phyloP scores from a whole-genome alignment of 345 rosid species.

The Brassica nigra region DNA sequence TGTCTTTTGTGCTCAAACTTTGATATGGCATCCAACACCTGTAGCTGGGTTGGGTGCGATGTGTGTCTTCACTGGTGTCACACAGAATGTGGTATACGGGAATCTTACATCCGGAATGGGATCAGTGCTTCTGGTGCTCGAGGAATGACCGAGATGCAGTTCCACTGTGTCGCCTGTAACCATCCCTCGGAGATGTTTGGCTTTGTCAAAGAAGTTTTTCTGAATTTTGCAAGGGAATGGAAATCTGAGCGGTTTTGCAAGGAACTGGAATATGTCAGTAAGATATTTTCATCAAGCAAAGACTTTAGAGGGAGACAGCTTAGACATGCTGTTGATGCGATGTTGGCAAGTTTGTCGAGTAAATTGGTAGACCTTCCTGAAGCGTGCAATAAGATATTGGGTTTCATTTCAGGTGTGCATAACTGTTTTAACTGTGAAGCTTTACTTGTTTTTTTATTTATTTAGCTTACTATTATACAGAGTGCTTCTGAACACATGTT shows the following conservation, averaged over 20 bases:
- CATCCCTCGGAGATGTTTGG: constrained; percentile 99
- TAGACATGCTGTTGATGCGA: constrained; percentile 68
- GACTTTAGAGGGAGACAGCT: constrained; percentile 80
- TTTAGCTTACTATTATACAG: background rate
- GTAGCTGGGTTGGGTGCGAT: constrained; percentile 99
- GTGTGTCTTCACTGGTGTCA: constrained; percentile 99
- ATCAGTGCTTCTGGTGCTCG: constrained; percentile 53
- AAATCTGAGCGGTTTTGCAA: constrained; percentile 59
- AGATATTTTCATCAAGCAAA: constrained; percentile 79
- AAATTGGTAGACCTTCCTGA: constrained; percentile 62
- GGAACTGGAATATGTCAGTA: constrained; percentile 87
- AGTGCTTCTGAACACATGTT: constrained; percentile 9
- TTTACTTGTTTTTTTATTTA: background rate
- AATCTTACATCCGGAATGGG: constrained; percentile 79
- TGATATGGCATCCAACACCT: constrained; percentile 92
- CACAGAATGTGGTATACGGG: constrained; percentile 83
- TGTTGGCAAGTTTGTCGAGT: constrained; percentile 63
- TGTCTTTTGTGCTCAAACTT: constrained; percentile 92
- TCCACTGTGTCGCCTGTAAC: constrained; percentile 89
- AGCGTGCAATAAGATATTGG: constrained; percentile 54
- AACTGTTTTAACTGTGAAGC: background rate
- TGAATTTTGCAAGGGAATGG: constrained; percentile 81
- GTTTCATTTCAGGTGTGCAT: constrained; percentile 70
- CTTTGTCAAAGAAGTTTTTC: constrained; percentile 94
- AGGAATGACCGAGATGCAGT: constrained; percentile 82